Base-by-base conservation (phyloP, 164 flowering plant genomes). In the Berberis vulgaris region DNA sequence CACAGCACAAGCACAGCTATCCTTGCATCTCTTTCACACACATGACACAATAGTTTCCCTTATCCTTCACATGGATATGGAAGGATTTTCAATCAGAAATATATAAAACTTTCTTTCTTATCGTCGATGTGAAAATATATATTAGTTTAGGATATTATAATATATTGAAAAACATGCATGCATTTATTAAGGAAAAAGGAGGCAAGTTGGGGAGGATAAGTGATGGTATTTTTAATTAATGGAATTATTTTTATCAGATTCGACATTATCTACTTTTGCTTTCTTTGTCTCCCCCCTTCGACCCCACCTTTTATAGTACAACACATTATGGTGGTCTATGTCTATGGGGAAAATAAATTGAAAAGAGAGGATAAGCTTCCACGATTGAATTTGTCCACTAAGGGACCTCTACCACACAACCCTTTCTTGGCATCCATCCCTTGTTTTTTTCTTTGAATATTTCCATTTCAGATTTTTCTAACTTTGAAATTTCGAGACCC, bases 221-320 rank as follows among this genome's bases (percentile, higher is more conserved):
- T 9, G 43, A 10, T 54, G 63, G 59, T 66, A n/a, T n/a, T 41
- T 45, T 52, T 7, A 10, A 52, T 10, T 52, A 46, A 40, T 66
- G 6, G 26, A 45, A 5, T 57, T 67, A 42, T 42, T 26, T 26
- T 26, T 26, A 26, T 26, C 26, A 60, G 72, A 69, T 69, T 74
- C 75, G 74, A 64, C 71, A 65, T 74, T 72, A 77, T 80, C 81
- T 70, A n/a, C 49, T 42, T 64, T 61, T 56, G 9, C 72, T 70
- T 59, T 57, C 67, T 61, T 69, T 73, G 69, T 74, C 76, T 62
- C 77, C 68, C 77, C 68, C 75, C 6, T 44, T 42, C 13, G 47
- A 2, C 65, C 39, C 58, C 42, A 47, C 61, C 57, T 5, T 13
- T 39, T 45, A 49, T 49, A 11, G 62, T 66, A 66, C 63, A 26